phyloP scores from a whole-genome alignment of 106 monocot genomes.

The Dioscorea zingiberensis region DNA sequence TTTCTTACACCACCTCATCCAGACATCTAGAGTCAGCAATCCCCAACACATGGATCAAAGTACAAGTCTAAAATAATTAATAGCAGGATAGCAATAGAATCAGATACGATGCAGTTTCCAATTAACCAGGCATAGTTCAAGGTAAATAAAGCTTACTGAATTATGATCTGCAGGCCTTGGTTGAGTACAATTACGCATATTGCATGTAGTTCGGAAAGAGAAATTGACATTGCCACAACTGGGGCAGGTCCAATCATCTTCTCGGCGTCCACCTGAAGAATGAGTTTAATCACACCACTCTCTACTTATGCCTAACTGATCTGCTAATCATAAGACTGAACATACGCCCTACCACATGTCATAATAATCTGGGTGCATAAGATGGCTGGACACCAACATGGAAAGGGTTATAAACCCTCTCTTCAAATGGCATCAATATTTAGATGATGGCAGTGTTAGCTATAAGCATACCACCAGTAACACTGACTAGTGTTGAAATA shows the following conservation, averaged over 20 bases:
- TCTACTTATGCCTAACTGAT: background rate
- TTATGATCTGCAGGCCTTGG: constrained; percentile 81
- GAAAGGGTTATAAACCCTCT: background rate
- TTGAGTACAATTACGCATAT: constrained; percentile 89
- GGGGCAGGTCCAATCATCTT: constrained; percentile 97
- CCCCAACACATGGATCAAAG: too few species aligned
- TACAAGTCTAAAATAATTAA: too few species aligned
- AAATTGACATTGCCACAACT: constrained; percentile 93
- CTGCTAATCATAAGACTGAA: background rate
- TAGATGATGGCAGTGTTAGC: background rate
- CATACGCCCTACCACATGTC: background rate
- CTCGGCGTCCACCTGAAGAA: constrained; percentile 65
- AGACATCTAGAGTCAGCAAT: too few species aligned
- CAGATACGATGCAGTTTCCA: too few species aligned
- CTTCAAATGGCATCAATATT: background rate
- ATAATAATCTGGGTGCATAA: background rate
- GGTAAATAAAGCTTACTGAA: constrained; percentile 24
- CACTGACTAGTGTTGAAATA: too few species aligned
- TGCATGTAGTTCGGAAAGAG: constrained; percentile 92
- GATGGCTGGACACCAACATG: too few species aligned
- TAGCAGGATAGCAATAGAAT: too few species aligned
- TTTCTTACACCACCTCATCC: too few species aligned
- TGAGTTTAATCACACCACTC: background rate
- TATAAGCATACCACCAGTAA: constrained; percentile 1
- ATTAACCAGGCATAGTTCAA: too few species aligned